A percentile compares a stretch with the other conserved stretches of the same genome.
phyloP scores from a whole-genome alignment of 306 rosid genomes.

The Myrica gale region DNA sequence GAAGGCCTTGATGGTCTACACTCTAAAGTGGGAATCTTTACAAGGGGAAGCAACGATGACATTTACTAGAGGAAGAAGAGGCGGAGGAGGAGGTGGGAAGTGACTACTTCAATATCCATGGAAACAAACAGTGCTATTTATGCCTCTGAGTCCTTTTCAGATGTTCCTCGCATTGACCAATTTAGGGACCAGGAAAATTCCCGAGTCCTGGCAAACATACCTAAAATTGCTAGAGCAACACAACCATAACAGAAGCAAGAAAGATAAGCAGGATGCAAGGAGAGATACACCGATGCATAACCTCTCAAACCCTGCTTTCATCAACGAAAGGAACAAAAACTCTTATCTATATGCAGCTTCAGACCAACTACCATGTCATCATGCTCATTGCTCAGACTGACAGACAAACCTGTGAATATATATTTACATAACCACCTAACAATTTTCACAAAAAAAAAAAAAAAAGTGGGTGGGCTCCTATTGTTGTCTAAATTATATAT shows the following conservation, averaged over 20 bases:
- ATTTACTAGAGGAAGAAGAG: too few relatives aligned
- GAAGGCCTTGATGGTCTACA: neutral
- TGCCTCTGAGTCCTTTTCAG: too few relatives aligned
- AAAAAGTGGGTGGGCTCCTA: slow-evolving; percentile 17
- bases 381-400: slow-evolving; percentile 3
- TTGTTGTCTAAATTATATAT: slow-evolving; percentile 38
- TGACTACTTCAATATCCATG: too few relatives aligned
- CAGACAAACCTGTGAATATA: slow-evolving; percentile 3
- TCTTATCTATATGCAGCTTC: neutral
- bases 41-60: too few relatives aligned
- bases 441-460: neutral
- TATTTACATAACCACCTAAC: slow-evolving; percentile 31
- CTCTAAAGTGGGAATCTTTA: too few relatives aligned
- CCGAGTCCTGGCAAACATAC: neutral
- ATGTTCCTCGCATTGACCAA: too few relatives aligned
- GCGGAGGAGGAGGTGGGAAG: too few relatives aligned
- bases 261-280: neutral
- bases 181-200: too few relatives aligned
- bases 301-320: neutral
- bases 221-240: neutral
- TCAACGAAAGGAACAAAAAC: neutral
- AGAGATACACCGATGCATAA: neutral
- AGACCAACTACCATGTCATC: neutral
- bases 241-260: neutral
- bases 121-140: too few relatives aligned